phyloP scores from a whole-genome alignment of 2,329 filamentous ascomycete species.

The Ophiostoma montium region DNA sequence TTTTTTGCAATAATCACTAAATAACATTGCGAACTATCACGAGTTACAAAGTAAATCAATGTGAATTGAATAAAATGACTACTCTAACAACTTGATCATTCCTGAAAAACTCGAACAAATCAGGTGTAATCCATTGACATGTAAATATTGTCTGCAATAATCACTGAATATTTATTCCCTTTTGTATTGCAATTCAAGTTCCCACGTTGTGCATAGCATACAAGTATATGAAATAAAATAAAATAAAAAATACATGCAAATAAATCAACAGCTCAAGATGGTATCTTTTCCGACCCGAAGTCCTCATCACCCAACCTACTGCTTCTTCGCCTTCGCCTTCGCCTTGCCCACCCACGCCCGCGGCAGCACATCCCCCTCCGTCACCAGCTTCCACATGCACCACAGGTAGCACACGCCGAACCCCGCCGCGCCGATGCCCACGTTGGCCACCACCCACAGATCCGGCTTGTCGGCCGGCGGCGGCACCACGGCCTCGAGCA shows the following conservation, averaged over 20 bases:
- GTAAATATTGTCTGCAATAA: too few relatives aligned
- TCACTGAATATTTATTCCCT: too few relatives aligned
- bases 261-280: background rate
- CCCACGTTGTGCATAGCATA: too few relatives aligned
- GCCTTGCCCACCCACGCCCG: slow-evolving; percentile 13
- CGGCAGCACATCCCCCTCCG: slow-evolving; percentile 41
- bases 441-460: slow-evolving; percentile 86
- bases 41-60: too few relatives aligned
- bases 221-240: background rate
- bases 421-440: slow-evolving; percentile 69
- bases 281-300: too few relatives aligned
- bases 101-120: too few relatives aligned
- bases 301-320: slow-evolving; percentile 15
- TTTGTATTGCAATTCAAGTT: too few relatives aligned
- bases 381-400: slow-evolving; percentile 60
- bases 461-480: slow-evolving; percentile 73
- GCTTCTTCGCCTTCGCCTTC: slow-evolving; percentile 22
- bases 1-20: too few relatives aligned
- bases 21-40: too few relatives aligned
- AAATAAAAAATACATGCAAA: background rate
- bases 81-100: too few relatives aligned
- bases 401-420: slow-evolving; percentile 84
- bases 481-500: slow-evolving; percentile 51
- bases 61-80: too few relatives aligned
- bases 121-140: too few relatives aligned